Evolutionary conservation across 106 monocot genomes (phyloP).

Genomic region (Dioscorea dumetorum): DNA sequence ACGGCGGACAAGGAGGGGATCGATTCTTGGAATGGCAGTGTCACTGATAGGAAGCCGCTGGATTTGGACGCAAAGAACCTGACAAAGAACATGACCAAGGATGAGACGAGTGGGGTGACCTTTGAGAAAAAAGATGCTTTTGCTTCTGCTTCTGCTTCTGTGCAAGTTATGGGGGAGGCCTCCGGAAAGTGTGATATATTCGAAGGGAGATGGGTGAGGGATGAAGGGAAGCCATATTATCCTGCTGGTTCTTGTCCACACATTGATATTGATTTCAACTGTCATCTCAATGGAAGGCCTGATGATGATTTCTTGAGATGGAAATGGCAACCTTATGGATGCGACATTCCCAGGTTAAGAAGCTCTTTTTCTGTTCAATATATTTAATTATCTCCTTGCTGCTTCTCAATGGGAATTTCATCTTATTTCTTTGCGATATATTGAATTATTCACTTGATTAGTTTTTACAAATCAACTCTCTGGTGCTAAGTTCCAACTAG

Average conservation of each 20-base stretch:
- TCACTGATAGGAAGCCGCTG: too few species aligned
- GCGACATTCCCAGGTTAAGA: constrained; percentile 63
- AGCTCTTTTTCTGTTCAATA: not conserved
- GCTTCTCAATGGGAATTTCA: too few species aligned
- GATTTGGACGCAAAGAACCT: too few species aligned
- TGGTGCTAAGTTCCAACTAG: too few species aligned
- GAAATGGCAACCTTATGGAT: constrained; percentile 78
- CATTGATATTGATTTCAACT: constrained; percentile 55
- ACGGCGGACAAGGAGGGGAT: too few species aligned
- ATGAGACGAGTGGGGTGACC: not conserved
- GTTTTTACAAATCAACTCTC: too few species aligned
- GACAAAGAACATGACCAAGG: not conserved
- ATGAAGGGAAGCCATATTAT: constrained; percentile 50
- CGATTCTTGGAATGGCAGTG: too few species aligned
- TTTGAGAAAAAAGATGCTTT: not conserved
- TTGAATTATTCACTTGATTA: too few species aligned
- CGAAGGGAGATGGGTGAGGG: constrained; percentile 73
- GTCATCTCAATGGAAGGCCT: constrained; percentile 74
- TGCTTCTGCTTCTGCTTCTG: not conserved
- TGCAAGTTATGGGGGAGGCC: not conserved
- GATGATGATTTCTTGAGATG: constrained; percentile 71
- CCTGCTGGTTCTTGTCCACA: constrained; percentile 43
- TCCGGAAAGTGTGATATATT: constrained; percentile 59
- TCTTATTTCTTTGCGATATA: too few species aligned
- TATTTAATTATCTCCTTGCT: not conserved